These are phyloP conservation scores for Clonostachys chloroleuca DNA, from an alignment of 2,329 filamentous ascomycete species.

Conservation along the genomic window DNA sequence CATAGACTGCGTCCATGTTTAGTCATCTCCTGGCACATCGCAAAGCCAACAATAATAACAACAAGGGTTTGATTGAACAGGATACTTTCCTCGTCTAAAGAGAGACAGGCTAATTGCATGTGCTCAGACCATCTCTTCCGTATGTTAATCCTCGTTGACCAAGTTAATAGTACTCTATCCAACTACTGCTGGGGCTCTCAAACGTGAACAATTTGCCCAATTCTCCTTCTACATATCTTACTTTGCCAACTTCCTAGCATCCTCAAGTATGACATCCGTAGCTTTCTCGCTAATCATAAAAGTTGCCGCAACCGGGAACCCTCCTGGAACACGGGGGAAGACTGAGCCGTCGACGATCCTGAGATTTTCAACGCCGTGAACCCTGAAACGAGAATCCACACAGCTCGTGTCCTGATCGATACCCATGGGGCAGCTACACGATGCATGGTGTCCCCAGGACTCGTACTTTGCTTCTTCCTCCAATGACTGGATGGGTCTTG, in stretches of 20 bases:
- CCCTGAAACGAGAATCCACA: slow-evolving; percentile 43
- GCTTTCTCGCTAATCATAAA: slow-evolving; percentile 26
- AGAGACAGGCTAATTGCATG: no score
- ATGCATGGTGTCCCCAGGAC: slow-evolving; percentile 26
- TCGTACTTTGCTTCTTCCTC: slow-evolving; percentile 13
- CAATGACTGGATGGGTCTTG: slow-evolving; percentile 6
- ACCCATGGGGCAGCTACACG: slow-evolving; percentile 23
- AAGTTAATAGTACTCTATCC: no score
- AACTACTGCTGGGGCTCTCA: no score
- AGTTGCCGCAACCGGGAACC: slow-evolving; percentile 22
- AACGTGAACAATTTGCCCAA: no score
- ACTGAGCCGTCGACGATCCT: slow-evolving; percentile 40
- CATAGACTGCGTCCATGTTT: no score
- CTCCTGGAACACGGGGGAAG: slow-evolving; percentile 29
- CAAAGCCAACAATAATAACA: no score
- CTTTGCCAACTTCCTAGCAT: background rate
- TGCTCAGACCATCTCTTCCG: no score
- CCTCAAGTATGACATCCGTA: slow-evolving; percentile 17
- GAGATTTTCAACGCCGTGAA: slow-evolving; percentile 36
- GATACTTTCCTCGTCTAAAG: no score
- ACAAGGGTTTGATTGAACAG: no score
- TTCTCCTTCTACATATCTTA: background rate
- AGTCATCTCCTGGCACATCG: no score
- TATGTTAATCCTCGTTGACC: no score
- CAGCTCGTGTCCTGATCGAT: slow-evolving; percentile 22